Percentiles rank a stretch among this genome's conserved stretches.
Evolutionary conservation across 2,329 filamentous ascomycete genomes (phyloP).

Genomic region (Colletotrichum sp.): DNA sequence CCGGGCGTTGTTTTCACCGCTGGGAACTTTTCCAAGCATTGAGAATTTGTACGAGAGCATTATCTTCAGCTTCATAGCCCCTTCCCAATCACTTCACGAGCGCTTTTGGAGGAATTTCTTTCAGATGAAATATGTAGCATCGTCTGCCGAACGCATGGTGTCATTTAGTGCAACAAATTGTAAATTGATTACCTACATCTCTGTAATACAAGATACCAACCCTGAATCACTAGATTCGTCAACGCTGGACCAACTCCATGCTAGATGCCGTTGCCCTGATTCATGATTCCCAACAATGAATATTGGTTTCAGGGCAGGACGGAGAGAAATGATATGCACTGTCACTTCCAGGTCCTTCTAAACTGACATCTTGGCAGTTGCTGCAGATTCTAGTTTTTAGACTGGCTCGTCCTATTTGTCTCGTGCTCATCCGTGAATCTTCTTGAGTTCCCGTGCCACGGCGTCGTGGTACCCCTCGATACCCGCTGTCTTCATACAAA

Average conservation of each 20-base stretch:
- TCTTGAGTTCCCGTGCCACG: neutral
- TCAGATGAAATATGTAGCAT: neutral
- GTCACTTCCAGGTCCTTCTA: neutral
- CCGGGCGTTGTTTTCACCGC: neutral
- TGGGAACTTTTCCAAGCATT: neutral
- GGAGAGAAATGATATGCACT: accelerated
- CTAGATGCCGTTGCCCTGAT: neutral
- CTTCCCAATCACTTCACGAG: neutral
- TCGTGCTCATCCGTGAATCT: neutral
- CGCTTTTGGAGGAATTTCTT: neutral
- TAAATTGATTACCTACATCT: neutral
- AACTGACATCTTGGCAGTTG: neutral
- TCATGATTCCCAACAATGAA: neutral
- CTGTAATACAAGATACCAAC: neutral
- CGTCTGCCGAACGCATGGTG: accelerated
- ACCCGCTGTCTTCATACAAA: neutral
- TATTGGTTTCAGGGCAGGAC: neutral
- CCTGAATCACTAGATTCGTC: no score
- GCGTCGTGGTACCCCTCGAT: neutral
- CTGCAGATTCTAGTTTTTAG: accelerated
- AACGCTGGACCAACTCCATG: neutral
- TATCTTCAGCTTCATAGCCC: accelerated
- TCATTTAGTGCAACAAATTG: neutral
- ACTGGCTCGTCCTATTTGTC: neutral
- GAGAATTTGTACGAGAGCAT: neutral